Percentiles rank a stretch among this genome's conserved stretches.
Conservation (phyloP, 2,329 filamentous ascomycete species). For the Fusarium tricinctum region DNA sequence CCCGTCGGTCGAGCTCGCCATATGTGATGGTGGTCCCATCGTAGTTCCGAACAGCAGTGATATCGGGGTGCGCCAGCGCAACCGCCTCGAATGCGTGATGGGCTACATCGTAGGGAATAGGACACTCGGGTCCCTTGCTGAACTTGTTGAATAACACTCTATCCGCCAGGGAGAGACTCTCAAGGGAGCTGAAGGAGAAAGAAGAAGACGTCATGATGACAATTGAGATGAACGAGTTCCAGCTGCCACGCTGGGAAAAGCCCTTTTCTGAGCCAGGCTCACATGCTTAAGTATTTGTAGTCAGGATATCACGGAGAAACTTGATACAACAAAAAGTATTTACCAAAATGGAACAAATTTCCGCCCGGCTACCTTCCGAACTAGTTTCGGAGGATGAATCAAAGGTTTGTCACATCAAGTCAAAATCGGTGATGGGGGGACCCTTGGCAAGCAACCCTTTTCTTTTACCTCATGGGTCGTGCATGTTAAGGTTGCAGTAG, state of each 20-base stretch:
- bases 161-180: constrained; percentile 35
- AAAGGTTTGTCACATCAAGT: neutral
- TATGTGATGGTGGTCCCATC: constrained; percentile 42
- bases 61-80: constrained; percentile 38
- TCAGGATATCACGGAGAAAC: neutral
- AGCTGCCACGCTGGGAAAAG: neutral
- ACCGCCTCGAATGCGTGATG: constrained; percentile 40
- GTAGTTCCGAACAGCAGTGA: constrained; percentile 30
- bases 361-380: constrained; percentile 5
- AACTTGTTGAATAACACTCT: constrained; percentile 37
- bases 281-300: constrained; percentile 10
- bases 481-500: constrained; percentile 30
- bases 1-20: constrained; percentile 34
- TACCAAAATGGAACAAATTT: constrained; percentile 11
- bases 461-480: neutral
- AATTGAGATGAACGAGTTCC: neutral
- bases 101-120: constrained; percentile 33
- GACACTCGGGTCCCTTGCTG: constrained; percentile 21
- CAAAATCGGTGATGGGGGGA: neutral
- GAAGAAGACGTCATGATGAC: constrained; percentile 25
- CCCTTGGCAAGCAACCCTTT: neutral
- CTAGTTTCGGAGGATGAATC: constrained; percentile 27
- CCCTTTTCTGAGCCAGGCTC: constrained; percentile 1
- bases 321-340: neutral
- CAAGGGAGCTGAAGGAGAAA: constrained; percentile 29